phyloP scores from a whole-genome alignment of 139 green algal species.

The Haematococcus lacustris region DNA sequence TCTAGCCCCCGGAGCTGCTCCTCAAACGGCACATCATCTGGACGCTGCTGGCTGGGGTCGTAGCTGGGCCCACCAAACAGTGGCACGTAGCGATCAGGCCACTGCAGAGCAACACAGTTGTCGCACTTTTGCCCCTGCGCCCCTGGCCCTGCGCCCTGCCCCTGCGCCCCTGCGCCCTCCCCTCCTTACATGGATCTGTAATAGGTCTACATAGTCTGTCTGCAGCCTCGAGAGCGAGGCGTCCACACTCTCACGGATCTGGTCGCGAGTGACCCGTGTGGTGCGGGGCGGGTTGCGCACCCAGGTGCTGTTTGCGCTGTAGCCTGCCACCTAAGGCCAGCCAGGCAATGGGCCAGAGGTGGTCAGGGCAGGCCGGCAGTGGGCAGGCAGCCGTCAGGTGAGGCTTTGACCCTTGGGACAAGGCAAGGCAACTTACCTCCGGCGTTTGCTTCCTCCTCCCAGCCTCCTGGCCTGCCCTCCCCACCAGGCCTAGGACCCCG shows the following conservation, averaged over 20 bases:
- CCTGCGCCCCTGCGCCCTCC: too few species aligned
- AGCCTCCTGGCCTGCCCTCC: not conserved
- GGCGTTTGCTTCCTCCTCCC: not conserved
- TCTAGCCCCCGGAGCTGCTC: constrained; percentile 76
- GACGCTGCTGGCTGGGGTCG: constrained; percentile 19
- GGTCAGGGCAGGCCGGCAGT: not conserved
- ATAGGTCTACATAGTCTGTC: constrained; percentile 86
- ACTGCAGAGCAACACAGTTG: not conserved
- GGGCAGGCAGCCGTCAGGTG: not conserved
- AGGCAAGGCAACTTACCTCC: not conserved
- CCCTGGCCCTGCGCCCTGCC: too few species aligned
- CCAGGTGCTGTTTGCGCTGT: constrained; percentile 43
- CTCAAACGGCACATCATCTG: constrained; percentile 50
- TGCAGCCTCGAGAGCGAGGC: constrained; percentile 39
- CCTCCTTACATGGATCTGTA: constrained; percentile 77
- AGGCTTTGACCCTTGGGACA: not conserved
- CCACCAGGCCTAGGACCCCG: not conserved
- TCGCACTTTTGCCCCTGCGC: too few species aligned
- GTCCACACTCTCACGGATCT: constrained; percentile 70
- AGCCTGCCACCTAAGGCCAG: constrained; percentile 52
- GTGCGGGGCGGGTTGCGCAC: constrained; percentile 27
- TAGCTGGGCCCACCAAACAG: constrained; percentile 65
- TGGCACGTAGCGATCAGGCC: constrained; percentile 65
- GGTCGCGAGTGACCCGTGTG: constrained; percentile 30
- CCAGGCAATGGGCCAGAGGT: not conserved